Conservation (phyloP, 2,329 filamentous ascomycete species). For the Alternaria gaisen region DNA sequence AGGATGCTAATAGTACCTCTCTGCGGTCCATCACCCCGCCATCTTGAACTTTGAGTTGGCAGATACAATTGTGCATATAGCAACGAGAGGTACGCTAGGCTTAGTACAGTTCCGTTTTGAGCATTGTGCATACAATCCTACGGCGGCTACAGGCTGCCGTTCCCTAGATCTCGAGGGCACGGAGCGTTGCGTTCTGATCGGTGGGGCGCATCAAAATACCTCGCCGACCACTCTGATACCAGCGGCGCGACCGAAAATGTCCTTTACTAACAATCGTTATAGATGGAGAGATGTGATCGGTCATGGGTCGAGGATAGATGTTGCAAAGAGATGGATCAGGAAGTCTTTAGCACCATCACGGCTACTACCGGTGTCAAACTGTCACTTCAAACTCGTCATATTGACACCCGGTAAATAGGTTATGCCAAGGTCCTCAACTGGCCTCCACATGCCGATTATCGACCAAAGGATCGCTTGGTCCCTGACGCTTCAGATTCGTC, state of each 20-base stretch:
- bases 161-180: slow-evolving; percentile 6
- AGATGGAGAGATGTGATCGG: not conserved
- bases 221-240: slow-evolving; percentile 9
- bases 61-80: not conserved
- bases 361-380: slow-evolving; percentile 2
- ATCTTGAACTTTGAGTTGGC: not conserved
- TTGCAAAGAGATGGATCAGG: not conserved
- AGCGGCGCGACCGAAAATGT: not conserved
- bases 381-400: not conserved
- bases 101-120: slow-evolving; percentile 15
- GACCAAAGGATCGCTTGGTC: not conserved
- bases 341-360: not conserved
- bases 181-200: slow-evolving; percentile 9
- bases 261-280: slow-evolving; percentile 1
- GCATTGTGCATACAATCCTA: slow-evolving; percentile 12
- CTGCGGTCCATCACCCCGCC: not conserved
- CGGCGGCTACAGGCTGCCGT: slow-evolving; percentile 11
- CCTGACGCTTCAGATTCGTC: not conserved
- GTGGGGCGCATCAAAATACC: slow-evolving; percentile 9
- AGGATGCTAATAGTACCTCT: not conserved
- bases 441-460: not conserved
- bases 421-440: not conserved
- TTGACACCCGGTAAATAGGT: not conserved
- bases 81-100: slow-evolving; percentile 9
- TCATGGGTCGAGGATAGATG: not conserved